Evolutionary conservation across 495 filamentous ascomycete genomes (phyloP).

Genomic region (Friedmanniomyces endolithicus): DNA sequence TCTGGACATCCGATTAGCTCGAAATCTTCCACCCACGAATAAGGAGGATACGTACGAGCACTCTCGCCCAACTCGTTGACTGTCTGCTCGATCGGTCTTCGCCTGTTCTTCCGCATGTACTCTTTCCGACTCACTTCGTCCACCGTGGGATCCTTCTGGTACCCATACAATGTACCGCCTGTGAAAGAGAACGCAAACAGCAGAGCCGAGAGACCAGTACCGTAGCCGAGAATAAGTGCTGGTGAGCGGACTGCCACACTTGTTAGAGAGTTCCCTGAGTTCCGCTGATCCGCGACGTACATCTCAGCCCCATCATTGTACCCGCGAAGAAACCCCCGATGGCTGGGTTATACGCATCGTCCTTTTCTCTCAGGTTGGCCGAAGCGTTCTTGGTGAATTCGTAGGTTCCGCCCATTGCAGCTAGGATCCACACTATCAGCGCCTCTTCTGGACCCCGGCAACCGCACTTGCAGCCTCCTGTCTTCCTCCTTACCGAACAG

Average conservation of each 20-base stretch:
- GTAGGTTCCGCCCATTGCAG: constrained; percentile 68
- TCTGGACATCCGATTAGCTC: constrained; percentile 38
- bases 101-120: constrained; percentile 55
- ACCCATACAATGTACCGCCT: constrained; percentile 52
- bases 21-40: not conserved
- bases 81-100: constrained; percentile 71
- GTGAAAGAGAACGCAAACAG: constrained; percentile 66
- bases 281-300: constrained; percentile 28
- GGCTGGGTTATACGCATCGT: constrained; percentile 57
- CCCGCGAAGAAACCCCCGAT: constrained; percentile 65
- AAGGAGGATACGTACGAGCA: constrained; percentile 47
- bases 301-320: constrained; percentile 50
- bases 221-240: constrained; percentile 68
- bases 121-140: constrained; percentile 79
- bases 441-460: not conserved
- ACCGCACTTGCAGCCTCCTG: too few relatives aligned
- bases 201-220: constrained; percentile 48
- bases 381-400: constrained; percentile 60
- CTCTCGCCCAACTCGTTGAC: constrained; percentile 77
- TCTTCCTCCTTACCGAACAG: constrained; percentile 43
- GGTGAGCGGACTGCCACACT: constrained; percentile 52
- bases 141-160: constrained; percentile 42
- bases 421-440: constrained; percentile 52
- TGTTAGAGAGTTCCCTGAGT: not conserved
- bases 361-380: constrained; percentile 65